Evolutionary conservation across 2,329 filamentous ascomycete genomes (phyloP).

Genomic region (Sclerotinia sclerotiorum): DNA sequence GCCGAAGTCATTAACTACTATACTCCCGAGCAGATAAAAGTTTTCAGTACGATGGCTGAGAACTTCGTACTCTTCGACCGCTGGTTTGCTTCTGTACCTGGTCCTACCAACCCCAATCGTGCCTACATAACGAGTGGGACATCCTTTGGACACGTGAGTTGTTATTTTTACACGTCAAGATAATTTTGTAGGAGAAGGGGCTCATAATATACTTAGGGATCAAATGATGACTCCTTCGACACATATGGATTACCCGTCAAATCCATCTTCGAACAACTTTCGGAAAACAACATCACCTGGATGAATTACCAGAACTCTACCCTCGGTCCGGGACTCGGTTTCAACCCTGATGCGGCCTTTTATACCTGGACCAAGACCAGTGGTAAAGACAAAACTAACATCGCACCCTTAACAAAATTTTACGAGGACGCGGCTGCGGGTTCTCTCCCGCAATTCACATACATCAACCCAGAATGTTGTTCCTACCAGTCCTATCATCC

Average conservation of each 20-base stretch:
- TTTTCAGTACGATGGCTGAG: conserved; percentile 45
- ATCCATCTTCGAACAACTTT: conserved; percentile 46
- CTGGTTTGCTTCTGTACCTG: conserved; percentile 46
- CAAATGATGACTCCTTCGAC: conserved; percentile 42
- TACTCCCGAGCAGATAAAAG: conserved; percentile 44
- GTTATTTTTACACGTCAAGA: too few relatives aligned
- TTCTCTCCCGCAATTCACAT: conserved; percentile 47
- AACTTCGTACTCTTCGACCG: conserved; percentile 48
- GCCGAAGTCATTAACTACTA: conserved; percentile 48
- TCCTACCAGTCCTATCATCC: conserved; percentile 50
- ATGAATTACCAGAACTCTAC: conserved; percentile 49
- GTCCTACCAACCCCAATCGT: conserved; percentile 43
- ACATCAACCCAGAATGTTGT: conserved; percentile 53
- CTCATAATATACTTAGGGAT: too few relatives aligned
- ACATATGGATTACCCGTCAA: conserved; percentile 42
- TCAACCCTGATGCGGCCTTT: conserved; percentile 47
- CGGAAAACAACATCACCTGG: conserved; percentile 46
- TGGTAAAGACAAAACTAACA: conserved; percentile 41
- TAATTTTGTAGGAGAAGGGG: too few relatives aligned
- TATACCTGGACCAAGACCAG: conserved; percentile 46
- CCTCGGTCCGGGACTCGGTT: conserved; percentile 39
- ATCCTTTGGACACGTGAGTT: conserved; percentile 42
- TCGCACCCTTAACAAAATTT: conserved; percentile 45
- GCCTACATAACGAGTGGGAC: conserved; percentile 44
- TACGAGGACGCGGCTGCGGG: conserved; percentile 47